Evolutionary conservation across 2,329 filamentous ascomycete genomes (phyloP).

Genomic region (Colletotrichum chrysophilum): DNA sequence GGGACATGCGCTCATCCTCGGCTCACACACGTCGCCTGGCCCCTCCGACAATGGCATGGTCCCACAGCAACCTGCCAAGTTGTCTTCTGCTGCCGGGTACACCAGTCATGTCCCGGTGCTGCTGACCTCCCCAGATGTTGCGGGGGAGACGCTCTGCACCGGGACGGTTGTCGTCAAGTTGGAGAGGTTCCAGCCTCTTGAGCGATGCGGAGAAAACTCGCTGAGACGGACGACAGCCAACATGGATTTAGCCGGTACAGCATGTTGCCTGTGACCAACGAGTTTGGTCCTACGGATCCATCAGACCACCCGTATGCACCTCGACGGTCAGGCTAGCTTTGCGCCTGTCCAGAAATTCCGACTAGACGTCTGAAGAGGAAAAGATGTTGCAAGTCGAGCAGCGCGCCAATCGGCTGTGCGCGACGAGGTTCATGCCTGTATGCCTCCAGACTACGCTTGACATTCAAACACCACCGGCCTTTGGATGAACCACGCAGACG

Average conservation of each 20-base stretch:
- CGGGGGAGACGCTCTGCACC: neutral
- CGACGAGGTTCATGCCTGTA: neutral
- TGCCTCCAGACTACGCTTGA: neutral
- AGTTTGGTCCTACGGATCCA: neutral
- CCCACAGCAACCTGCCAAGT: conserved; percentile 8
- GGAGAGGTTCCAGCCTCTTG: neutral
- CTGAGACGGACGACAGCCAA: neutral
- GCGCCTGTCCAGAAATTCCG: neutral
- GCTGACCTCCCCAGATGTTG: conserved; percentile 13
- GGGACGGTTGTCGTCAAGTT: neutral
- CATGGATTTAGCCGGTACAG: neutral
- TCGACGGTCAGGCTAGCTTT: neutral
- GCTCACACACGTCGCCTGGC: neutral
- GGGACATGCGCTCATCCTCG: neutral
- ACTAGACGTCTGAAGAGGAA: neutral
- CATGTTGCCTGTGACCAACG: neutral
- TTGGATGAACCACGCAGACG: neutral
- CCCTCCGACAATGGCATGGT: conserved; percentile 17
- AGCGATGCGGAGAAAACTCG: conserved; percentile 16
- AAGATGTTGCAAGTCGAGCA: neutral
- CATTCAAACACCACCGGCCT: neutral
- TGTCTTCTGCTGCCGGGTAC: conserved; percentile 3
- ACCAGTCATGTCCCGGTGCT: conserved; percentile 14
- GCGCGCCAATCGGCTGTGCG: neutral
- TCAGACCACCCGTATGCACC: conserved; percentile 7